Evolutionary conservation across 1,284 basidiomycete species (phyloP).

Genomic region (Pascua guehoae): DNA sequence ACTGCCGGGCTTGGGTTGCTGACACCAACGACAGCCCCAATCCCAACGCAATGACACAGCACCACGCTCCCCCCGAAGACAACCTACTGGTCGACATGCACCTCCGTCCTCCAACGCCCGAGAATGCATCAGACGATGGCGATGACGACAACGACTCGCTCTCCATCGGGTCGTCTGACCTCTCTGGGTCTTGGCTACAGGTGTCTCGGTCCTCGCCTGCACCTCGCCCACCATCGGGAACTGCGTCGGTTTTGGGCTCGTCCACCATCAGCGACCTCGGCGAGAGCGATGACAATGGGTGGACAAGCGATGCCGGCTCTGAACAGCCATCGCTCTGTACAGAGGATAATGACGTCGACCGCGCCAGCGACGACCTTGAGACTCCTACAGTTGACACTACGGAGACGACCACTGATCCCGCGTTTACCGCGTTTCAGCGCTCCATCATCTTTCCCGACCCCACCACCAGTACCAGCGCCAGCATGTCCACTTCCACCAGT

Average conservation of each 20-base stretch:
- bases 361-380: conserved; percentile 1
- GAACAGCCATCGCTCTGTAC: background rate
- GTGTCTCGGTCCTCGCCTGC: conserved; percentile 1
- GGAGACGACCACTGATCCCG: background rate
- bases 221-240: background rate
- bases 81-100: background rate
- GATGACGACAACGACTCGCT: conserved; percentile 12
- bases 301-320: conserved; percentile 3
- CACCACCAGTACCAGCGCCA: conserved; percentile 1
- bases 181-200: conserved; percentile 13
- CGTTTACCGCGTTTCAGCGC: conserved; percentile 9
- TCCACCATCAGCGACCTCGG: conserved; percentile 11
- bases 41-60: conserved; percentile 1
- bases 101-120: background rate
- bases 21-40: background rate
- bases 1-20: conserved; percentile 17
- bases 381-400: background rate
- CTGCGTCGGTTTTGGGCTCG: conserved; percentile 12
- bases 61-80: background rate
- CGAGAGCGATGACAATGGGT: conserved; percentile 7
- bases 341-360: background rate
- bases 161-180: conserved; percentile 10
- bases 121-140: conserved; percentile 2
- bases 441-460: conserved; percentile 22
- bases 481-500: background rate